Evolutionary conservation across 345 rosid species (phyloP).

Genomic region (Gynandropsis gynandra): DNA sequence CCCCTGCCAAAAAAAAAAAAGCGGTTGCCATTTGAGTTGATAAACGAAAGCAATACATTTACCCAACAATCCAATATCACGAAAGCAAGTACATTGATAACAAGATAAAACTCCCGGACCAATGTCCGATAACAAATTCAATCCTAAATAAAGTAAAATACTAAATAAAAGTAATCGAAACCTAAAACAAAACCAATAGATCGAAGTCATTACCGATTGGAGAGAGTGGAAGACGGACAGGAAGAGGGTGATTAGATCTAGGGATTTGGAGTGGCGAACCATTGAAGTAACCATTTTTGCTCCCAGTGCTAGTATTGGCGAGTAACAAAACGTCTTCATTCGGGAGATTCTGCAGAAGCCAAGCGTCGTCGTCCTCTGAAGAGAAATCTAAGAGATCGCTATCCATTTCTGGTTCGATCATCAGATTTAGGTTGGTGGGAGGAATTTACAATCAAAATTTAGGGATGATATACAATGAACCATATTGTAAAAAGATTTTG

Average conservation of each 20-base stretch:
- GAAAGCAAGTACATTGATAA: not conserved
- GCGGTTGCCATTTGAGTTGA: not conserved
- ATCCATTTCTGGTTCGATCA: constrained; percentile 39
- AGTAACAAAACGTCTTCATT: constrained; percentile 23
- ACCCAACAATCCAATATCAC: not conserved
- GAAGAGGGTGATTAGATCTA: constrained; percentile 27
- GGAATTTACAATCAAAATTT: no score
- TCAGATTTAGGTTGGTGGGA: not conserved
- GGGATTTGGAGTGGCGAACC: constrained; percentile 64
- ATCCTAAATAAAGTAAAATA: not conserved
- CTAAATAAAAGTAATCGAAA: not conserved
- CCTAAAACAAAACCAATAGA: not conserved
- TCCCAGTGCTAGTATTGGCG: constrained; percentile 10
- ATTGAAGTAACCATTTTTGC: constrained; percentile 33
- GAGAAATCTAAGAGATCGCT: constrained; percentile 61
- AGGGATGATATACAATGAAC: no score
- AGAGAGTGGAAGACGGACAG: constrained; percentile 27
- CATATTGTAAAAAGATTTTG: no score
- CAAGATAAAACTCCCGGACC: not conserved
- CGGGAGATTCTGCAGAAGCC: constrained; percentile 37
- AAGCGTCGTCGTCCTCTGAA: constrained; percentile 37
- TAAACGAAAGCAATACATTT: not conserved
- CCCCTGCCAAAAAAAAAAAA: constrained; percentile 22
- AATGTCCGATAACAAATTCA: not conserved
- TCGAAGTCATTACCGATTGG: constrained; percentile 31